These are phyloP conservation scores for Trametes sp. DNA, from an alignment of 1,284 basidiomycete species.

Conservation along the genomic window DNA sequence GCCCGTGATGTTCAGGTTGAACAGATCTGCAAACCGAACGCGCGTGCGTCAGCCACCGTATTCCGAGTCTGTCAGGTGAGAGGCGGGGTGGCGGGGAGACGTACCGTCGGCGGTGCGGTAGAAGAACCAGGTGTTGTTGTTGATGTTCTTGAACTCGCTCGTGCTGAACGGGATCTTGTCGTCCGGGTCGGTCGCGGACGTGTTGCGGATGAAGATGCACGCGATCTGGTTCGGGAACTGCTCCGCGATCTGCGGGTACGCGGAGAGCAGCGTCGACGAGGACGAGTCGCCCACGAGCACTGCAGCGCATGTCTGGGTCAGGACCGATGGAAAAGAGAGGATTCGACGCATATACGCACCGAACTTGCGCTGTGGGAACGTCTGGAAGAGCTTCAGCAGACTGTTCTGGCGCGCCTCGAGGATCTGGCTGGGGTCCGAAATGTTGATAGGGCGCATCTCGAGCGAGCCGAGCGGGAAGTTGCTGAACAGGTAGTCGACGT, in stretches of 20 bases:
- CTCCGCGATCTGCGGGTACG: slow-evolving; percentile 41
- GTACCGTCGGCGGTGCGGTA: slow-evolving; percentile 39
- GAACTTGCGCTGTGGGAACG: slow-evolving; percentile 42
- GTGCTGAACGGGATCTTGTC: slow-evolving; percentile 44
- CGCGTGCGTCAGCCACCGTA: too few species aligned
- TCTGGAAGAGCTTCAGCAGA: slow-evolving; percentile 41
- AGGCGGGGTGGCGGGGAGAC: neutral
- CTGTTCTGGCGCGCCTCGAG: slow-evolving; percentile 41
- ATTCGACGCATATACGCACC: slow-evolving; percentile 26
- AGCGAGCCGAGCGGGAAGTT: slow-evolving; percentile 44
- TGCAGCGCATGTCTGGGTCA: neutral
- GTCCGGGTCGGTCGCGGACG: slow-evolving; percentile 41
- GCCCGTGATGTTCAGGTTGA: slow-evolving; percentile 33
- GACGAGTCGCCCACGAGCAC: slow-evolving; percentile 43
- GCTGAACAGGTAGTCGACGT: slow-evolving; percentile 41
- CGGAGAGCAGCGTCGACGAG: slow-evolving; percentile 41
- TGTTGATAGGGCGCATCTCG: slow-evolving; percentile 44
- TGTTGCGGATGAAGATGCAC: slow-evolving; percentile 45
- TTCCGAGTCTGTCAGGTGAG: too few species aligned
- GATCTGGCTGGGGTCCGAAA: slow-evolving; percentile 40
- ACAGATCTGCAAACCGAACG: slow-evolving; percentile 32
- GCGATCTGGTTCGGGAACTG: slow-evolving; percentile 41
- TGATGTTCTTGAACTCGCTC: slow-evolving; percentile 40
- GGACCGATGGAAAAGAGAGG: too few species aligned
- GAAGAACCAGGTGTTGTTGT: slow-evolving; percentile 41